These are phyloP conservation scores for Cutaneotrichosporon sp. DNA, from an alignment of 1,284 basidiomycete genomes.

Conservation along the genomic window DNA sequence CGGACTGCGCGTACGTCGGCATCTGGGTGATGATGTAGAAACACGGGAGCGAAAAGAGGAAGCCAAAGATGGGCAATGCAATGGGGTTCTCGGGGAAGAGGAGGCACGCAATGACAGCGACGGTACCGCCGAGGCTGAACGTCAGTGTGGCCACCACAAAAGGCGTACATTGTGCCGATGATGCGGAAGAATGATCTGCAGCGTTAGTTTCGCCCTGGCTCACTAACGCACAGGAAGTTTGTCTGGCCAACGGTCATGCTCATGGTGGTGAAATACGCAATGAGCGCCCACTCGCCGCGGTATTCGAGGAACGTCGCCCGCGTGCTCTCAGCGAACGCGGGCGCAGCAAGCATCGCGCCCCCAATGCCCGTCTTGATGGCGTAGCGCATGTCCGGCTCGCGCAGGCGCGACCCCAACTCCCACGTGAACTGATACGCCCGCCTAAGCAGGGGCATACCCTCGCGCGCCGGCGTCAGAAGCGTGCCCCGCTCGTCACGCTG, in stretches of 20 bases:
- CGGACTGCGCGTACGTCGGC: constrained; percentile 71
- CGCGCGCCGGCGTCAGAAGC: constrained; percentile 65
- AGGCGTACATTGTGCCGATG: constrained; percentile 65
- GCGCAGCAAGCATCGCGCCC: constrained; percentile 68
- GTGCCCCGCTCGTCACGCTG: constrained; percentile 76
- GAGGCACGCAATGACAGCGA: constrained; percentile 66
- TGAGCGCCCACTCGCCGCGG: constrained; percentile 89
- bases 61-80: constrained; percentile 73
- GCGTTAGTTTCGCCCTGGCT: background rate
- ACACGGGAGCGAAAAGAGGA: constrained; percentile 86
- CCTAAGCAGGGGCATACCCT: constrained; percentile 57
- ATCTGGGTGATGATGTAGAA: constrained; percentile 78
- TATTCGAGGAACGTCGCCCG: constrained; percentile 71
- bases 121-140: constrained; percentile 67
- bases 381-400: constrained; percentile 74
- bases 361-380: constrained; percentile 72
- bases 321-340: constrained; percentile 76
- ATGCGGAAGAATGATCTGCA: constrained; percentile 58
- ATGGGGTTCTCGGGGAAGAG: constrained; percentile 71
- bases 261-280: constrained; percentile 85
- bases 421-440: constrained; percentile 66
- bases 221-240: constrained; percentile 60
- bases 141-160: constrained; percentile 6
- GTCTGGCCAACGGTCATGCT: constrained; percentile 78
- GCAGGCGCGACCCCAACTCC: constrained; percentile 64